Evolutionary conservation across 805 yeast genomes (phyloP).

Genomic region (Pichia heedii): DNA sequence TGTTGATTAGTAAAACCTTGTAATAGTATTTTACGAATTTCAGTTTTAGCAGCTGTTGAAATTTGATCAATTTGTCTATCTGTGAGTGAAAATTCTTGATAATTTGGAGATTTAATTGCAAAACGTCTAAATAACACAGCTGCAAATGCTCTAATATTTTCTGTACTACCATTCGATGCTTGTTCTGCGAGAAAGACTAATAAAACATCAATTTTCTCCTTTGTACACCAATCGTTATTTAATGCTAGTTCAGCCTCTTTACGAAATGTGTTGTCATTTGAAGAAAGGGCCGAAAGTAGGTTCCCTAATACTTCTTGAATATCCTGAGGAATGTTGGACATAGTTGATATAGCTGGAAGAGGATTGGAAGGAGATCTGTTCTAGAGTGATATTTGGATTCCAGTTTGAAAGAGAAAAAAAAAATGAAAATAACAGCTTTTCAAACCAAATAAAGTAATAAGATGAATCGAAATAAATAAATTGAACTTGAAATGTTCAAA

Average conservation of each 20-base stretch:
- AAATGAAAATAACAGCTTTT: no score
- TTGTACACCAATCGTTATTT: constrained; percentile 66
- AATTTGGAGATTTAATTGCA: constrained; percentile 71
- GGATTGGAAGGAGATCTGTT: no score
- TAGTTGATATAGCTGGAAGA: constrained; percentile 8
- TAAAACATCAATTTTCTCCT: constrained; percentile 58
- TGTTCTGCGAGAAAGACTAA: constrained; percentile 76
- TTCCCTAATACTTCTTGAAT: constrained; percentile 43
- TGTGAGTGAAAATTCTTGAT: constrained; percentile 48
- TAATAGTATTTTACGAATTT: constrained; percentile 57
- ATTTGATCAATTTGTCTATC: constrained; percentile 73
- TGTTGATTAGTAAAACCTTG: constrained; percentile 66
- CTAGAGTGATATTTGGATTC: no score
- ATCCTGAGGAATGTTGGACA: constrained; percentile 52
- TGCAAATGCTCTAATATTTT: constrained; percentile 56
- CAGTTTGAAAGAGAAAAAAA: no score
- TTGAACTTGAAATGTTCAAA: no score
- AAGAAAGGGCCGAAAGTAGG: constrained; percentile 59
- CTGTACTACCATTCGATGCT: constrained; percentile 54
- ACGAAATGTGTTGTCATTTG: constrained; percentile 70
- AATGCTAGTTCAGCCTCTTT: constrained; percentile 66
- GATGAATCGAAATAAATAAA: no score
- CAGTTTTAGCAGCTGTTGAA: constrained; percentile 45
- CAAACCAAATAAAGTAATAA: no score
- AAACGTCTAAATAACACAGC: constrained; percentile 87